Evolutionary conservation across 2,329 filamentous ascomycete species (phyloP), one percentile per base, ranked within the genome.

Genomic region (Claviceps maximensis): DNA sequence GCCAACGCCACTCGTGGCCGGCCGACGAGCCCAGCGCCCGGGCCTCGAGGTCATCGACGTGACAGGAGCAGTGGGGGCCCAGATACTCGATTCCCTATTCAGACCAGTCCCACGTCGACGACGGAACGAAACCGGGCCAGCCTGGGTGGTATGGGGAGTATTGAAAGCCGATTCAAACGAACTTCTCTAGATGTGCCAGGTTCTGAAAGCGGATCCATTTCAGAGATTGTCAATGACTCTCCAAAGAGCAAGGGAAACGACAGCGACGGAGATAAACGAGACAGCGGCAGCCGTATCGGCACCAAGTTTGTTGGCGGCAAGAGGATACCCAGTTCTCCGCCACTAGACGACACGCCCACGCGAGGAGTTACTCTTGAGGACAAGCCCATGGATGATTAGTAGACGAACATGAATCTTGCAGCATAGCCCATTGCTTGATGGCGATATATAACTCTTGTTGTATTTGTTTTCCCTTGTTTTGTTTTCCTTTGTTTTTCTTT

Each of bases 51-150:
- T 41, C 87, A 94, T 65, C 79, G 88, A 53, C 83, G 90, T 58
- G 90, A 96, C 63, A 82, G 87, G 60, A 94, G 87, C 65, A 83
- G 80, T 44, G 78, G 81, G 56, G 80, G 81, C 5, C 78, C 83
- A 29, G 83, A 84, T 63, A 95, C 87, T 9, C 80, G 89, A 42
- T 96, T 95, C 74, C 93, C 89, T 1, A 86, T 96, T 58, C 78
- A 82, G 58, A 82, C 86, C 6, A 81, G 79, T 58, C 83, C 79
- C 56, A 82, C 74, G 47, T 71, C 74, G 53, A 10, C 74, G 53
- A 19, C 70, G 53, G 79, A 75, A 62, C 70, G 74, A 50, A 73
- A 77, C 67, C 74, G 76, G 21, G 64, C 64, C 59, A 75, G 73
- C 62, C 61, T 80, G 51, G 73, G 74, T 51, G 75, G 77, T 42